phyloP scores from a whole-genome alignment of 495 filamentous ascomycete genomes.

The Penicillium verhagenii region DNA sequence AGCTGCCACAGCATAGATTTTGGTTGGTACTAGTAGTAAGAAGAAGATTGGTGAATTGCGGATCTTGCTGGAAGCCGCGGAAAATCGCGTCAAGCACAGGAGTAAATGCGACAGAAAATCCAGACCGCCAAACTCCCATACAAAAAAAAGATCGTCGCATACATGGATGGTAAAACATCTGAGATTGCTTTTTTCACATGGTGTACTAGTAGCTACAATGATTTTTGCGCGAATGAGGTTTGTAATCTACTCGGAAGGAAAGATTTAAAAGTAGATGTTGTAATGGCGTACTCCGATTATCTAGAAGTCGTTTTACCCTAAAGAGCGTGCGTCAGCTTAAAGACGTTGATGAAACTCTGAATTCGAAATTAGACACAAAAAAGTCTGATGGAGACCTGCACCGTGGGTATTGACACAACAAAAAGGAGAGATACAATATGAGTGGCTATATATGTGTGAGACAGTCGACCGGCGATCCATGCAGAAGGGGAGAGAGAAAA shows the following conservation, averaged over 20 bases:
- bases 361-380: slow-evolving; percentile 5
- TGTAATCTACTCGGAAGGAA: too few species aligned
- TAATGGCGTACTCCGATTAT: too few species aligned
- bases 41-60: not conserved
- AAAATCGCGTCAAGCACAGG: too few species aligned
- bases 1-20: not conserved
- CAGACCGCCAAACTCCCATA: not conserved
- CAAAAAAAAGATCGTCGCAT: too few species aligned
- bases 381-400: slow-evolving; percentile 18
- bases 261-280: too few species aligned
- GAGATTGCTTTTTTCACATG: too few species aligned
- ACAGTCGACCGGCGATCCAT: slow-evolving; percentile 34
- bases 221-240: too few species aligned
- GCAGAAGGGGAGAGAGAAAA: slow-evolving; percentile 12
- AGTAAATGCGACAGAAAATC: not conserved
- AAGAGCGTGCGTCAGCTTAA: too few species aligned
- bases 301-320: too few species aligned
- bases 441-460: slow-evolving; percentile 25
- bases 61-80: not conserved
- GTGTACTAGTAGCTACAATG: too few species aligned
- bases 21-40: too few species aligned
- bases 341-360: slow-evolving; percentile 1
- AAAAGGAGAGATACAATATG: slow-evolving; percentile 11
- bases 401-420: slow-evolving; percentile 28
- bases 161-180: too few species aligned